phyloP scores from a whole-genome alignment of 192 early-diverging fungal species.

The Lobosporangium transversale region DNA sequence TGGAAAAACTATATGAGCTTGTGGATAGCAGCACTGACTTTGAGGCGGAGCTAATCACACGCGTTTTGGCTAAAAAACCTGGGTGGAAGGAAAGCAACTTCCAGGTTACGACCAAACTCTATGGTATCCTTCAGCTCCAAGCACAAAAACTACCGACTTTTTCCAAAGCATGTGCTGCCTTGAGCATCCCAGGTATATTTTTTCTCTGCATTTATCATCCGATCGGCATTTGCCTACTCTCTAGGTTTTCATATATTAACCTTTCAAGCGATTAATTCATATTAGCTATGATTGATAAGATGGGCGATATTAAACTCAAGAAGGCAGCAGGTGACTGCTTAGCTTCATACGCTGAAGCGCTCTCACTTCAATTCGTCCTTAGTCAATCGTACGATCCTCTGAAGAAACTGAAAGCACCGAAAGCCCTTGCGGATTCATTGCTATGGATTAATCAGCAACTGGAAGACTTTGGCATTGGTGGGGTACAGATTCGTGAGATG shows the following conservation, averaged over 20 bases:
- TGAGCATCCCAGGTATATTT: conserved; percentile 69
- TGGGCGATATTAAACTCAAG: conserved; percentile 96
- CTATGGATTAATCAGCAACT: conserved; percentile 87
- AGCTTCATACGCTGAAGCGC: conserved; percentile 77
- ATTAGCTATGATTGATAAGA: conserved; percentile 84
- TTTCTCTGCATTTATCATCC: neutral
- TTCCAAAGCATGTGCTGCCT: conserved; percentile 73
- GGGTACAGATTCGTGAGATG: conserved; percentile 78
- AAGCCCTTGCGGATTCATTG: conserved; percentile 87
- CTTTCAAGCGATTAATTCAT: neutral
- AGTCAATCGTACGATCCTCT: conserved; percentile 80
- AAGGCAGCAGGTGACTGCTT: conserved; percentile 84
- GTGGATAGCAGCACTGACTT: conserved; percentile 64
- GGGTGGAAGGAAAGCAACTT: conserved; percentile 99
- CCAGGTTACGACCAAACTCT: conserved; percentile 83
- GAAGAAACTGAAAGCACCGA: conserved; percentile 86
- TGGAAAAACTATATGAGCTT: conserved; percentile 78
- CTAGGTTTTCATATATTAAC: neutral
- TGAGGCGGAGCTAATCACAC: conserved; percentile 85
- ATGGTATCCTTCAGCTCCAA: conserved; percentile 78
- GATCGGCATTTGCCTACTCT: neutral
- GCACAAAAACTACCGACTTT: conserved; percentile 73
- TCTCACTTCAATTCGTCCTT: conserved; percentile 84
- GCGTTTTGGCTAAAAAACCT: conserved; percentile 82
- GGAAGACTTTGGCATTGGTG: conserved; percentile 90